Evolutionary conservation across 2,329 filamentous ascomycete species (phyloP).

Genomic region (Metarhizium brunneum): DNA sequence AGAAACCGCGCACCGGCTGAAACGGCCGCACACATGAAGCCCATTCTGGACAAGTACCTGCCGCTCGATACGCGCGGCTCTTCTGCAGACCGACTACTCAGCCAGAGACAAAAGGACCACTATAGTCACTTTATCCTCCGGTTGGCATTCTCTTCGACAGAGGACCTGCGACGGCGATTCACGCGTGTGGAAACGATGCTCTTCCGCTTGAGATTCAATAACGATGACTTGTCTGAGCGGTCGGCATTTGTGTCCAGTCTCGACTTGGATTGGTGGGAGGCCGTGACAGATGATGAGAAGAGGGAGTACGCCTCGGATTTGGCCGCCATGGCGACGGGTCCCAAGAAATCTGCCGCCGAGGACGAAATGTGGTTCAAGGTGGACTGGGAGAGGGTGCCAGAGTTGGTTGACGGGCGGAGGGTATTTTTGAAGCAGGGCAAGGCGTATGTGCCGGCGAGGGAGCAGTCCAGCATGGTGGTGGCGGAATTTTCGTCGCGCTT

Average conservation of each 20-base stretch:
- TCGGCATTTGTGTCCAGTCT: slow-evolving; percentile 67
- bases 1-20: slow-evolving; percentile 81
- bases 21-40: slow-evolving; percentile 73
- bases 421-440: slow-evolving; percentile 74
- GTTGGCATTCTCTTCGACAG: slow-evolving; percentile 83
- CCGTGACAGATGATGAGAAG: slow-evolving; percentile 71
- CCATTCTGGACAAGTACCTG: slow-evolving; percentile 79
- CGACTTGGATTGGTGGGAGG: slow-evolving; percentile 84
- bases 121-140: slow-evolving; percentile 97
- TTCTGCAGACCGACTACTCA: slow-evolving; percentile 43
- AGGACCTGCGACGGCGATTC: slow-evolving; percentile 82
- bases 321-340: slow-evolving; percentile 32
- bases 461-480: slow-evolving; percentile 82
- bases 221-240: slow-evolving; percentile 66
- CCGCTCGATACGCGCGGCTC: slow-evolving; percentile 71
- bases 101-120: slow-evolving; percentile 87
- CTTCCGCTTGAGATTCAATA: slow-evolving; percentile 72
- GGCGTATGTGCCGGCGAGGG: slow-evolving; percentile 80
- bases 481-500: slow-evolving; percentile 75
- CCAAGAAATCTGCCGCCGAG: slow-evolving; percentile 38
- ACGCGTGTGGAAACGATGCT: slow-evolving; percentile 79
- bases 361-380: slow-evolving; percentile 94
- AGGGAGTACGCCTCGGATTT: slow-evolving; percentile 53
- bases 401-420: slow-evolving; percentile 70
- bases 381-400: slow-evolving; percentile 87